These are phyloP conservation scores for Murraya paniculata DNA, from an alignment of 345 rosid genomes.

Conservation along the genomic window DNA sequence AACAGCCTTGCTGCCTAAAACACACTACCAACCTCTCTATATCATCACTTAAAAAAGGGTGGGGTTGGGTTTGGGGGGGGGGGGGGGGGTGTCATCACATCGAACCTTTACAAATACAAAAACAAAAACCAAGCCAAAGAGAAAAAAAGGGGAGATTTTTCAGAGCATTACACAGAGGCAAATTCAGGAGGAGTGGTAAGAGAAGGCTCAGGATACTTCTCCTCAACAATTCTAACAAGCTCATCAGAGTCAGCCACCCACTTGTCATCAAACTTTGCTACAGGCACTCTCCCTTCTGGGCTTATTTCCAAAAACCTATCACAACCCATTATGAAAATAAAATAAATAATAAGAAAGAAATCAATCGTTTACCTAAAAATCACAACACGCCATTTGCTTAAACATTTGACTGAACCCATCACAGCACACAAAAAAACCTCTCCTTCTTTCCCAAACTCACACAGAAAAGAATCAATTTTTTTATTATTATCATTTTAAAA, in stretches of 20 bases:
- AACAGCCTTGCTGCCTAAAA: not conserved
- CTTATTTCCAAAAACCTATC: conserved; percentile 74
- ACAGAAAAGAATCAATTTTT: not conserved
- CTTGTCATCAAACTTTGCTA: conserved; percentile 65
- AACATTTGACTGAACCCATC: not conserved
- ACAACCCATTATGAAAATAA: not conserved
- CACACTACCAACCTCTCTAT: not conserved
- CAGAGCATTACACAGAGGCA: conserved; percentile 54
- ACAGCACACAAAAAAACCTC: not conserved
- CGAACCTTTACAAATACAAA: not conserved
- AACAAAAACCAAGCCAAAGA: not conserved
- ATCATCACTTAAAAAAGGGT: not conserved
- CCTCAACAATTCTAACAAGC: conserved; percentile 71
- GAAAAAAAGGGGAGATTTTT: not conserved
- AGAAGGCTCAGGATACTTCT: conserved; percentile 78
- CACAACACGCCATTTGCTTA: conserved; percentile 15
- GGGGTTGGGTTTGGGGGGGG: too few relatives aligned
- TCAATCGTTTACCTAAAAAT: not conserved
- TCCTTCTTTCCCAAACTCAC: not conserved
- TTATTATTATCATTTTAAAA: too few relatives aligned
- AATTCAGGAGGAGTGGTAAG: conserved; percentile 60
- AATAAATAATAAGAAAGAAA: not conserved
- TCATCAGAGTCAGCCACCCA: conserved; percentile 91
- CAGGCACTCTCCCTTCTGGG: conserved; percentile 86
- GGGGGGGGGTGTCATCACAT: not conserved